Evolutionary conservation across 805 yeast species (phyloP), one percentile per base, ranked within the genome.

Genomic region (Kuraishia capsulata): DNA sequence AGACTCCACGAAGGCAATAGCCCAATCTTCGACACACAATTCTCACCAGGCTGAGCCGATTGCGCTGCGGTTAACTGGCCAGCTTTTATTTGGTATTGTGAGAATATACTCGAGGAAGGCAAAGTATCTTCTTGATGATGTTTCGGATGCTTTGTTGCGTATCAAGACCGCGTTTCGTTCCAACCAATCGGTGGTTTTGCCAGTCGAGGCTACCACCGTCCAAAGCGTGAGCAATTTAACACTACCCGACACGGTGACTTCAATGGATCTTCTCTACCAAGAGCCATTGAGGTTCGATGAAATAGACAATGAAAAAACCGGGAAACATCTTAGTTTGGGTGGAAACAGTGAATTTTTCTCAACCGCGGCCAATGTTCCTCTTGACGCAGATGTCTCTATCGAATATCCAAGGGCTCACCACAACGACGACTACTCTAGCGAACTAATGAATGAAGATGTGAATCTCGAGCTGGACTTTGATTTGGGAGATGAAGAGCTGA

Each of bases 51-150:
- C 57, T 2, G 81, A 78, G 37, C 78, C 87, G 9, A 67, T 88
- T 40, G 85, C 96, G 0, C 65, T 88, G 37, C 67, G 96, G 40
- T 66, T 86, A 20, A 82, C 95, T 1, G 95, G 96, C 3, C 96
- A 88, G 53, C 65, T 89, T 38, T 64, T 89, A 30, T 76, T 83
- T 39, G 97, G 96, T 37, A 86, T 89, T 3, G 94, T 86, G 26
- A 69, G 86, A 41, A 89, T 89, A 18, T 89, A 87, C 57, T 79
- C 92, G 10, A 67, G 90, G 42, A 85, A 89, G 57, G 86, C 96
- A 20, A 81, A 81, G 48, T 84, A 84, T 46, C 62, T 89, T 19
- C 64, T 83, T 36, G 94, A 86, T 40, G 97, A 89, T 53, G 90
- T 86, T 30, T 71, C 78, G 36, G 94, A 84, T 47, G 81, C 87